Base-by-base conservation (phyloP, 2,329 filamentous ascomycete genomes). In the Amauroascus verrucosus region DNA sequence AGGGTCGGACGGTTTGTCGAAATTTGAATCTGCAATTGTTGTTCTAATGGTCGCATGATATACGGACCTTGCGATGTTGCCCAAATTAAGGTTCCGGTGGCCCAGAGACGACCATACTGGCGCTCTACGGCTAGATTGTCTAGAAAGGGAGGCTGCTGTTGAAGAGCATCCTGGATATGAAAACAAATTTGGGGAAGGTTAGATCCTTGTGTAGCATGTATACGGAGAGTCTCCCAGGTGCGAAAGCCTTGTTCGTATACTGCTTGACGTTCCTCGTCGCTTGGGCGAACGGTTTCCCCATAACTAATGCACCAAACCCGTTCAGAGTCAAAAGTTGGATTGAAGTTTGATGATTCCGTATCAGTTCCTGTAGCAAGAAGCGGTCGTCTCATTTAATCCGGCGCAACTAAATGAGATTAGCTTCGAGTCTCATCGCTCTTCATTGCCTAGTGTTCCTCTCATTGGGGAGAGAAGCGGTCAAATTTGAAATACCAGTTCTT, bases 141-240 rank as follows among this genome's bases (percentile, higher is more conserved):
- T 24, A 33, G 1, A 5, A 51, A 43, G 35, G 33, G 37, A 22
- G 54, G 54, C 37, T 33, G 6, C 20, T 52, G 28, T 38, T 32
- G 32, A 45, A 55, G 5, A 26, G 32, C 30, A 1, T 16, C 33
- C 24, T 52, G 24, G 7, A 55, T 7, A 8, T 53, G 32, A n/a
- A 53, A 55, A 43, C 54, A 55, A 32, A 37, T 48, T 44, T 43
- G 33, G 14, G 54, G 54, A 6, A 55, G 37, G 48, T 13, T 33
- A 18, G 48, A 22, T 40, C 43, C 24, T n/a, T 51, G 22, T 30
- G 3, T 18, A 43, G 48, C 48, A 16, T 18, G 22, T 20, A 22
- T 30, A 18, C 20, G 24, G 32, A 51, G 48, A 13, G n/a, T 51
- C 14, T 18, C 22, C 48, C 48, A 51, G 32, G 32, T 51, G 32